Evolutionary conservation across 2,329 filamentous ascomycete genomes (phyloP).

Genomic region (Arachnomyces sp.): DNA sequence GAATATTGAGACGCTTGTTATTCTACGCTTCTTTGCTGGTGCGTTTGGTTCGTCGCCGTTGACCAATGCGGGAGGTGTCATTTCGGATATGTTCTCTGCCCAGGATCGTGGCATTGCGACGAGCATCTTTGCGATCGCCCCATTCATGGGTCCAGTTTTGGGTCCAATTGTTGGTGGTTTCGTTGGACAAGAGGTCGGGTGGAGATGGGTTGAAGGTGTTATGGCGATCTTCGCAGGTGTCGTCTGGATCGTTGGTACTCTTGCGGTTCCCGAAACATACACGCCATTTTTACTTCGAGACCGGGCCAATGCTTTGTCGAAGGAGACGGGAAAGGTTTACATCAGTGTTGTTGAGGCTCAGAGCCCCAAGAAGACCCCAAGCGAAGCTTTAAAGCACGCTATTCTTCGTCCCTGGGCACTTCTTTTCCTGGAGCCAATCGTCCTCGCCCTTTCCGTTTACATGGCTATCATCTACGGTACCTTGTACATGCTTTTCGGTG

Average conservation of each 20-base stretch:
- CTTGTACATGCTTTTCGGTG: slow-evolving; percentile 51
- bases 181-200: slow-evolving; percentile 50
- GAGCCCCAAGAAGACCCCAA: slow-evolving; percentile 36
- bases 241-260: slow-evolving; percentile 46
- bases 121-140: slow-evolving; percentile 54
- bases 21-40: slow-evolving; percentile 57
- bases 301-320: slow-evolving; percentile 44
- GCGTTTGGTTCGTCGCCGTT: slow-evolving; percentile 50
- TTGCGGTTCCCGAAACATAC: slow-evolving; percentile 54
- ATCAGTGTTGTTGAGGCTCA: slow-evolving; percentile 36
- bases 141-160: slow-evolving; percentile 53
- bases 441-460: slow-evolving; percentile 56
- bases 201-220: slow-evolving; percentile 57
- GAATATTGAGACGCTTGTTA: slow-evolving; percentile 49
- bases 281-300: slow-evolving; percentile 48
- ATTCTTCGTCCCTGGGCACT: slow-evolving; percentile 61
- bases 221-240: slow-evolving; percentile 53
- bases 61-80: slow-evolving; percentile 50
- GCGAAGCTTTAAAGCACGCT: slow-evolving; percentile 46
- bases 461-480: slow-evolving; percentile 47
- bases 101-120: slow-evolving; percentile 46
- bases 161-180: slow-evolving; percentile 59
- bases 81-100: slow-evolving; percentile 49
- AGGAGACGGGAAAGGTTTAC: slow-evolving; percentile 49
- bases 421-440: slow-evolving; percentile 62